Conservation (phyloP, 2,329 filamentous ascomycete genomes). For the Microcyclosporella mali region DNA sequence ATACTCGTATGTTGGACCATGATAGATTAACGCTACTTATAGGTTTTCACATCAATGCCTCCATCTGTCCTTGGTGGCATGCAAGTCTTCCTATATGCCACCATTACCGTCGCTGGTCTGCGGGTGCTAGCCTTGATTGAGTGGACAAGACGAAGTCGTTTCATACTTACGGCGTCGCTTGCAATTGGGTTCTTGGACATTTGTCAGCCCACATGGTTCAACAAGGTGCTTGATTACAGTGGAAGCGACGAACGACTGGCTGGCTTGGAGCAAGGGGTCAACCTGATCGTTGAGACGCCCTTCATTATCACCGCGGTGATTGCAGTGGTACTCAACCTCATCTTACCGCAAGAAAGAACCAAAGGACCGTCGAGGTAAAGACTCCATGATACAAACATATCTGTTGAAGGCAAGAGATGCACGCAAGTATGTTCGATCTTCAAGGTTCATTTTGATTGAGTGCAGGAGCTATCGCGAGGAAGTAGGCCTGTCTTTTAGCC, state of each 20-base stretch:
- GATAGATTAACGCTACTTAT: no score
- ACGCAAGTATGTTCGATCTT: no score
- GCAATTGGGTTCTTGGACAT: conserved; percentile 8
- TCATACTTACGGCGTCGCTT: conserved; percentile 52
- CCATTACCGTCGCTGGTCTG: conserved; percentile 69
- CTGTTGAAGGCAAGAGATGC: no score
- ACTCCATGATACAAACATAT: no score
- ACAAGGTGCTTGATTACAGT: conserved; percentile 4
- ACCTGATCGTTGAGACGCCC: conserved; percentile 10
- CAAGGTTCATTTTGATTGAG: no score
- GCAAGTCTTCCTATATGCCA: conserved; percentile 68
- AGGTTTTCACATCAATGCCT: conserved; percentile 8
- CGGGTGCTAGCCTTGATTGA: conserved; percentile 62
- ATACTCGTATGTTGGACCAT: no score
- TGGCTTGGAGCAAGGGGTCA: conserved; percentile 8
- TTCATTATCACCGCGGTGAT: conserved; percentile 9
- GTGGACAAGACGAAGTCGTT: conserved; percentile 69
- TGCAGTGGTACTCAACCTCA: conserved; percentile 5
- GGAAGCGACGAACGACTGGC: conserved; percentile 1
- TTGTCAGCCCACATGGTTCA: conserved; percentile 6
- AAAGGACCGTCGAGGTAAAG: no score
- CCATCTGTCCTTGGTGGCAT: conserved; percentile 35
- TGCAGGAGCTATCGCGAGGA: no score
- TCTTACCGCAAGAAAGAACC: conserved; percentile 8
- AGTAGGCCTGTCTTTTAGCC: no score